These are phyloP conservation scores for Alternaria gaisen DNA, from an alignment of 2,329 filamentous ascomycete genomes.

Conservation along the genomic window DNA sequence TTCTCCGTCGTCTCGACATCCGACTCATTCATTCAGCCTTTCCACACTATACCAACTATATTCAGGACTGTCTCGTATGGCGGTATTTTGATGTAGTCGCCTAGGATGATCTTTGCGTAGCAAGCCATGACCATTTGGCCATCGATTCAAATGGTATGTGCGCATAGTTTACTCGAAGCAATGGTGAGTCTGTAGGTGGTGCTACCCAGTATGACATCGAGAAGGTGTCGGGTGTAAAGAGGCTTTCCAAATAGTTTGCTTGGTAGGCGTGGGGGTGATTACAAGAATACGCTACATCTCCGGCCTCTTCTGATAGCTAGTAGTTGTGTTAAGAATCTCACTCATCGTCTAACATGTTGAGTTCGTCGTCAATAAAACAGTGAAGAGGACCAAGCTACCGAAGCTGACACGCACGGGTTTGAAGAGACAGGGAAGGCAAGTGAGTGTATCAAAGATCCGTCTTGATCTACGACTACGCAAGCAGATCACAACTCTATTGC, in stretches of 20 bases:
- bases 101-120: too few relatives aligned
- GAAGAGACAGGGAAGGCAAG: background rate
- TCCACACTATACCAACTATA: accelerated
- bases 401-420: background rate
- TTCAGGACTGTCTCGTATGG: accelerated
- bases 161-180: too few relatives aligned
- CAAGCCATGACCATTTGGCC: too few relatives aligned
- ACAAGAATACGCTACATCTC: accelerated
- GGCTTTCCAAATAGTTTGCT: too few relatives aligned
- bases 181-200: too few relatives aligned
- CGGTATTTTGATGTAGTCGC: too few relatives aligned
- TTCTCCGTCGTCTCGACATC: too few relatives aligned
- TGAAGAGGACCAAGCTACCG: background rate
- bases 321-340: accelerated
- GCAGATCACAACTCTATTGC: too few relatives aligned
- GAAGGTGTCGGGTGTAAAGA: accelerated
- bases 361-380: background rate
- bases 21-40: too few relatives aligned
- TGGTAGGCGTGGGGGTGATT: too few relatives aligned
- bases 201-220: too few relatives aligned
- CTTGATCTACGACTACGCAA: accelerated
- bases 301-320: accelerated
- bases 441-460: background rate
- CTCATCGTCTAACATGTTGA: background rate
- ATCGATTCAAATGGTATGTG: too few relatives aligned